Evolutionary conservation across 768 basidiomycete species (phyloP).

Genomic region (Russula sp.): DNA sequence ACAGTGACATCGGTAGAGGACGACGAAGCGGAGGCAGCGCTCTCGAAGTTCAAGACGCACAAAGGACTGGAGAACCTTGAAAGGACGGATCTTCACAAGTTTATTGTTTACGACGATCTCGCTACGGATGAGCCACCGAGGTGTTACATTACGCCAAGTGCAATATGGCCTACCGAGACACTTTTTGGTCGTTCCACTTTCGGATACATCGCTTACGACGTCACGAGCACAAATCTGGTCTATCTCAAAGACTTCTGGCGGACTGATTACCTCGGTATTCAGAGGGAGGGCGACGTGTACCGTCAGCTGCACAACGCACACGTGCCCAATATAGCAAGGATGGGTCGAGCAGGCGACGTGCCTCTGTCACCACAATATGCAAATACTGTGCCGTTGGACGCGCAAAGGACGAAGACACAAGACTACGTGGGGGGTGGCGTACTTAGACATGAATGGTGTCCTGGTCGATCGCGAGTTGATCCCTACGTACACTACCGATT

Average conservation of each 20-base stretch:
- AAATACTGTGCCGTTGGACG: neutral
- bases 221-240: neutral
- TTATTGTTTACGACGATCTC: neutral
- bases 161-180: neutral
- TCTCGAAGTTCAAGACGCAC: neutral
- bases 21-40: neutral
- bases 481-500: constrained; percentile 1
- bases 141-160: neutral
- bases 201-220: neutral
- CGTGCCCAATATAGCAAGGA: neutral
- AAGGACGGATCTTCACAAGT: neutral
- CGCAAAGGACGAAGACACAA: neutral
- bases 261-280: neutral
- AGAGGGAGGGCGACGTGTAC: neutral
- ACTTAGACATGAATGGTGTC: constrained; percentile 3
- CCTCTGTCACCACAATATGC: neutral
- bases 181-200: constrained; percentile 3
- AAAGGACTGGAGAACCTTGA: neutral
- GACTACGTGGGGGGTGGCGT: neutral
- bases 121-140: neutral
- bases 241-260: constrained; percentile 6
- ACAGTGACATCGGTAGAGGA: neutral
- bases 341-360: neutral
- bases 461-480: neutral
- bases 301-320: neutral